Evolutionary conservation across 345 rosid genomes (phyloP), one percentile per base, ranked within the genome.

Genomic region (Pistacia atlantica): DNA sequence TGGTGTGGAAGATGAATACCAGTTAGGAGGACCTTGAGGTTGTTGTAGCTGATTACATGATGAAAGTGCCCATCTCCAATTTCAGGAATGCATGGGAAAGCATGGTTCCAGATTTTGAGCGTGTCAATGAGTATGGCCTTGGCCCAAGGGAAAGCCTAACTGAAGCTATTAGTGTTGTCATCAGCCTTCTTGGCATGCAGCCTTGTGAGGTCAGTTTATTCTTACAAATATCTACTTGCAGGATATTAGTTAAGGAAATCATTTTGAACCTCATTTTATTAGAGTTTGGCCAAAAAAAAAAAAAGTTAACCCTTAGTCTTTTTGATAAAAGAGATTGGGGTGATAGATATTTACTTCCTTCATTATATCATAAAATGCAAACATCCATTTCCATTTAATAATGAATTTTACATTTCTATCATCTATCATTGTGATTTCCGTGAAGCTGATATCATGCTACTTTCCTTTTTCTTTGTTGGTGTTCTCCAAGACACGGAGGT

Each of bases 21-120:
- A 93, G 84, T 84, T 96, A n/a, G 67, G 99, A 96, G 89, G 99
- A 96, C 22, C 87, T 96, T 63, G 99, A 96, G 87, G 92, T 96
- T 68, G 95, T 91, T 80, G 84, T 98, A 63, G 97, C 94, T 4
- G 98, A 96, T 84, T 93, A 90, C 87, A 87, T 96, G 89, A 77
- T 87, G 86, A 90, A 91, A 83, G 95, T 96, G 12, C 92, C 89
- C 4, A 94, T 93, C 75, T 84, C 98, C 65, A 96, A 96, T 83
- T 96, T 96, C 93, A 89, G 97, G 81, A 93, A 92, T 83, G 99
- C 95, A 69, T 96, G 99, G 99, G 98, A 93, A 82, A 87, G 84
- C 92, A 84, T 96, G 88, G 89, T 82, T 49, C 84, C 91, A 63
- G 97, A 90, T 45, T 80, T 67, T 73, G 99, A 93, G 85, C 97